Conservation (phyloP, 1,139 yeast species). For the Suhomyces atakaporum region DNA sequence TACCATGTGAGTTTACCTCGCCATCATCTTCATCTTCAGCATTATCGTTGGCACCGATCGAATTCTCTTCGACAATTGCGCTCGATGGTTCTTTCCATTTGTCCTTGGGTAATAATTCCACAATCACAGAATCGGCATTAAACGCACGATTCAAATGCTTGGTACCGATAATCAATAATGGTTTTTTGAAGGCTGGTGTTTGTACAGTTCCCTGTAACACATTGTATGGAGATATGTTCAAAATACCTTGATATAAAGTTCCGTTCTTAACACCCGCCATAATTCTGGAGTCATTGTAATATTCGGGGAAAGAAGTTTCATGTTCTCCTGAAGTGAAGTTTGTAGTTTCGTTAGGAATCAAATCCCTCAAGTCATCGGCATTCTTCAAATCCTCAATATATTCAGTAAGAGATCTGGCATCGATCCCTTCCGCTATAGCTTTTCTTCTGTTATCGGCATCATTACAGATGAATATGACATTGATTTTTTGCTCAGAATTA, state of each 20-base stretch:
- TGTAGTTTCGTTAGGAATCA: conserved; percentile 62
- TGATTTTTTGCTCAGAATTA: conserved; percentile 45
- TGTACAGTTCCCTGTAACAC: conserved; percentile 84
- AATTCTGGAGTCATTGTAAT: conserved; percentile 76
- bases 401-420: conserved; percentile 58
- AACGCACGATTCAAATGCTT: conserved; percentile 87
- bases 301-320: conserved; percentile 72
- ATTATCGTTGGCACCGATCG: conserved; percentile 60
- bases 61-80: conserved; percentile 74
- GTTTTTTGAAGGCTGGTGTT: conserved; percentile 74
- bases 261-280: conserved; percentile 92
- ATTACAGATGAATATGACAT: conserved; percentile 70
- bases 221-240: conserved; percentile 82
- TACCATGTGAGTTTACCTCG: conserved; percentile 34
- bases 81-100: conserved; percentile 90
- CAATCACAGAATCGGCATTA: conserved; percentile 88
- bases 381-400: conserved; percentile 76
- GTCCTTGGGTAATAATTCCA: conserved; percentile 81
- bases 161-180: conserved; percentile 78
- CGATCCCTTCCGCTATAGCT: conserved; percentile 56
- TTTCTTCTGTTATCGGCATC: conserved; percentile 68
- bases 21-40: conserved; percentile 55
- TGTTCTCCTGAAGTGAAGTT: conserved; percentile 25
- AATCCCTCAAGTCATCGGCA: conserved; percentile 75
- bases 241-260: conserved; percentile 80